phyloP scores from a whole-genome alignment of 495 filamentous ascomycete species.

The Aspergillus incahuasiensis region DNA sequence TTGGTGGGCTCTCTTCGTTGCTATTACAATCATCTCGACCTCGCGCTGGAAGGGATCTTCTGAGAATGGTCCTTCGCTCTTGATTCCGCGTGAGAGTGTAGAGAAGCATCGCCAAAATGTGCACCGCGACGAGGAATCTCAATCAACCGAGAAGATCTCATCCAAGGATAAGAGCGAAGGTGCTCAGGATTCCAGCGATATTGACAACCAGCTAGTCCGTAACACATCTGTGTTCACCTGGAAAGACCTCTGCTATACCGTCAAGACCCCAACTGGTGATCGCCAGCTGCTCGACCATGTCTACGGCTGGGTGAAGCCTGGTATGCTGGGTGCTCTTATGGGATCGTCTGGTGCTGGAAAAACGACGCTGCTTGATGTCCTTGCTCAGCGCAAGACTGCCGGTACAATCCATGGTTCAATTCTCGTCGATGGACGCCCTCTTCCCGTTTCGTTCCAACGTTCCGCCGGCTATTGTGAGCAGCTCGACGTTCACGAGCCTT shows the following conservation, averaged over 20 bases:
- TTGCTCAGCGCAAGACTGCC: conserved; percentile 68
- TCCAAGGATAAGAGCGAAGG: not conserved
- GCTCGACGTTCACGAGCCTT: conserved; percentile 55
- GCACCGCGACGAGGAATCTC: conserved; percentile 29
- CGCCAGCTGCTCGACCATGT: conserved; percentile 65
- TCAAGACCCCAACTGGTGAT: conserved; percentile 38
- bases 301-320: conserved; percentile 88
- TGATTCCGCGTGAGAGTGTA: conserved; percentile 40
- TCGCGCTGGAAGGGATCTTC: conserved; percentile 30
- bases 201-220: conserved; percentile 30
- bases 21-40: conserved; percentile 34
- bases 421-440: conserved; percentile 72
- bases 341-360: conserved; percentile 61
- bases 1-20: conserved; percentile 40
- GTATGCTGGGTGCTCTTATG: conserved; percentile 68
- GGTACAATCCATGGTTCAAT: conserved; percentile 85
- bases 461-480: conserved; percentile 56
- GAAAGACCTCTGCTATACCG: conserved; percentile 54
- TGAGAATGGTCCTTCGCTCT: conserved; percentile 29
- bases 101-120: conserved; percentile 13
- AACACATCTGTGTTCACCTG: conserved; percentile 57
- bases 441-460: conserved; percentile 78
- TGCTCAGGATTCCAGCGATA: conserved; percentile 9
- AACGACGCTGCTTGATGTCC: conserved; percentile 51
- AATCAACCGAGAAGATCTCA: conserved; percentile 20